Percentiles rank a stretch among this genome's conserved stretches.
Evolutionary conservation across 2,329 filamentous ascomycete species (phyloP).

Genomic region (Aspergillus sp.): DNA sequence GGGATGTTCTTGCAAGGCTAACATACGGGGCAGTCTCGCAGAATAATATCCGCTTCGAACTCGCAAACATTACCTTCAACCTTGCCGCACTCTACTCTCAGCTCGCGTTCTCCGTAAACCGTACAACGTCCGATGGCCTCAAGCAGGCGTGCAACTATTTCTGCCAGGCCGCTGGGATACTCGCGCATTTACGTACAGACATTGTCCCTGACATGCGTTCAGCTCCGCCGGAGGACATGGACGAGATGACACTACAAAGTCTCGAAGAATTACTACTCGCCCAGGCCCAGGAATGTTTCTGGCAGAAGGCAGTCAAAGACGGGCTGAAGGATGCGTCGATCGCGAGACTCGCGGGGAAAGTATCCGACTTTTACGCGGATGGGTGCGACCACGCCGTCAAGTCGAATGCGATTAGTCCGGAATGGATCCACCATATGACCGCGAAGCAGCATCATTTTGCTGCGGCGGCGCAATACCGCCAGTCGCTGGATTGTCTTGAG

Average conservation of each 20-base stretch:
- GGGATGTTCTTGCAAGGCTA: not conserved
- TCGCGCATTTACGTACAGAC: conserved; percentile 72
- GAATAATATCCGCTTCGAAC: conserved; percentile 74
- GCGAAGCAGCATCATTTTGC: conserved; percentile 98
- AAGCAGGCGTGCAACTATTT: conserved; percentile 90
- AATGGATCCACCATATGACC: conserved; percentile 97
- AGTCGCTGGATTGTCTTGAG: conserved; percentile 86
- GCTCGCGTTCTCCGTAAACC: conserved; percentile 77
- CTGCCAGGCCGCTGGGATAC: conserved; percentile 79
- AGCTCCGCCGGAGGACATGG: conserved; percentile 92
- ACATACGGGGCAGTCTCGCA: conserved; percentile 48
- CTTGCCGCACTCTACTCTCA: conserved; percentile 92
- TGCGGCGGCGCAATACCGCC: conserved; percentile 88
- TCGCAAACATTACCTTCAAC: conserved; percentile 91
- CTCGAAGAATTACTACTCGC: conserved; percentile 81
- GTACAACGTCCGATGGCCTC: conserved; percentile 75
- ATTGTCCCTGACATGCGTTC: conserved; percentile 81
- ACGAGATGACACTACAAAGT: conserved; percentile 79
- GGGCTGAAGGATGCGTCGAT: conserved; percentile 89
- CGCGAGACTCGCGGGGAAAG: conserved; percentile 83
- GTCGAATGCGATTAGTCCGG: conserved; percentile 83
- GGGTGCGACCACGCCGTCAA: conserved; percentile 84
- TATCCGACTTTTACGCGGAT: conserved; percentile 85
- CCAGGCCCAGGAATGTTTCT: conserved; percentile 96
- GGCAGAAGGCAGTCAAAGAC: conserved; percentile 95